These are phyloP conservation scores for Kwoniella botswanensis DNA, from an alignment of 768 basidiomycete genomes.

Conservation along the genomic window DNA sequence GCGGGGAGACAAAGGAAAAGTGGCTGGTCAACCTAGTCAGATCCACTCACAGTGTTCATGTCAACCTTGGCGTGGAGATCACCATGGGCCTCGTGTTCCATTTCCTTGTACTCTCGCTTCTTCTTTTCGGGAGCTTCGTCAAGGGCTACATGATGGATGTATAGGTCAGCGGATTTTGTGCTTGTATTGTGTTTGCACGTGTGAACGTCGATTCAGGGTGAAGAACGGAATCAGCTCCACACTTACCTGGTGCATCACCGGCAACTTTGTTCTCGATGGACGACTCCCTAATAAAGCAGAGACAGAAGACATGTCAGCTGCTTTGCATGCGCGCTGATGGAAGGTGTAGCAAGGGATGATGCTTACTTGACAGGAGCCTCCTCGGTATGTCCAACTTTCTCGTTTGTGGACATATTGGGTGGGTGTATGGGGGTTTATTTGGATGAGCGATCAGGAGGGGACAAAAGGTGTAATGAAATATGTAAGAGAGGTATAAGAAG, in stretches of 20 bases:
- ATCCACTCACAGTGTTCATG: conserved; percentile 52
- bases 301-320: conserved; percentile 12
- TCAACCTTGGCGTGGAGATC: conserved; percentile 53
- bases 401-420: conserved; percentile 38
- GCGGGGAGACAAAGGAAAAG: background rate
- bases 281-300: conserved; percentile 30
- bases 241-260: conserved; percentile 40
- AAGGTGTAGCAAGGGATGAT: background rate
- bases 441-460: conserved; percentile 7
- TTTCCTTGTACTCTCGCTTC: conserved; percentile 58
- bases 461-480: conserved; percentile 8
- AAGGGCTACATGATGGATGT: background rate
- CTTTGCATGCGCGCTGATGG: background rate
- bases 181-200: conserved; percentile 1
- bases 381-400: conserved; percentile 46
- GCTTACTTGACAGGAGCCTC: conserved; percentile 54
- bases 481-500: background rate
- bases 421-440: conserved; percentile 12
- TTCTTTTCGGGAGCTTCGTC: conserved; percentile 43
- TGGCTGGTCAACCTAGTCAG: background rate
- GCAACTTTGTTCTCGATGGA: conserved; percentile 36
- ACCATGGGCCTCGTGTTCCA: conserved; percentile 53
- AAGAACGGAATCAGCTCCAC: background rate
- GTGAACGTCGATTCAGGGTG: background rate
- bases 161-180: background rate